Evolutionary conservation across 768 basidiomycete species (phyloP).

Genomic region (Kwoniella mangroviensis): DNA sequence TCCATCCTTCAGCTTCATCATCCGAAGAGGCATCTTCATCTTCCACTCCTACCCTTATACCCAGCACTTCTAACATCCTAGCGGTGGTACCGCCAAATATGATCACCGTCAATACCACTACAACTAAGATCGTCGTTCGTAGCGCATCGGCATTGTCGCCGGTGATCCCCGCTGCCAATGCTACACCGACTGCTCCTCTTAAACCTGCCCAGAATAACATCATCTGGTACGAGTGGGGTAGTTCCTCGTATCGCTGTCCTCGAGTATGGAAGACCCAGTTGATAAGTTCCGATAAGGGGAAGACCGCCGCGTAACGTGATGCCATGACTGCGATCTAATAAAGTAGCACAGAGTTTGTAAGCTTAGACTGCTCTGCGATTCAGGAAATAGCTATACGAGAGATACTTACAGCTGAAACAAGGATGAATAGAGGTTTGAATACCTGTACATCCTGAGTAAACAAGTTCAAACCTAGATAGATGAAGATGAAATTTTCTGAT

Average conservation of each 20-base stretch:
- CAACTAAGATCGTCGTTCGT: conserved; percentile 89
- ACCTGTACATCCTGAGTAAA: conserved; percentile 90
- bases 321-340: conserved; percentile 77
- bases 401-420: conserved; percentile 72
- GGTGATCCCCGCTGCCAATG: conserved; percentile 91
- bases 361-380: neutral
- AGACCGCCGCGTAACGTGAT: conserved; percentile 93
- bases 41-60: conserved; percentile 91
- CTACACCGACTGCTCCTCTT: conserved; percentile 95
- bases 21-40: conserved; percentile 74
- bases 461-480: conserved; percentile 95
- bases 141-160: conserved; percentile 91
- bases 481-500: conserved; percentile 98
- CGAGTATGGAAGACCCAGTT: conserved; percentile 87
- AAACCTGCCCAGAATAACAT: conserved; percentile 99
- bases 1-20: conserved; percentile 59
- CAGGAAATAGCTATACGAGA: no score
- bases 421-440: conserved; percentile 93
- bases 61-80: conserved; percentile 94
- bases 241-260: conserved; percentile 83
- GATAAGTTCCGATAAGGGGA: conserved; percentile 91
- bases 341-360: neutral
- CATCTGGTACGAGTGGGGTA: conserved; percentile 98
- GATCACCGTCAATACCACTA: conserved; percentile 91
- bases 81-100: conserved; percentile 97